These are phyloP conservation scores for Malania oleifera DNA, from an alignment of 164 flowering plant genomes.

Conservation along the genomic window DNA sequence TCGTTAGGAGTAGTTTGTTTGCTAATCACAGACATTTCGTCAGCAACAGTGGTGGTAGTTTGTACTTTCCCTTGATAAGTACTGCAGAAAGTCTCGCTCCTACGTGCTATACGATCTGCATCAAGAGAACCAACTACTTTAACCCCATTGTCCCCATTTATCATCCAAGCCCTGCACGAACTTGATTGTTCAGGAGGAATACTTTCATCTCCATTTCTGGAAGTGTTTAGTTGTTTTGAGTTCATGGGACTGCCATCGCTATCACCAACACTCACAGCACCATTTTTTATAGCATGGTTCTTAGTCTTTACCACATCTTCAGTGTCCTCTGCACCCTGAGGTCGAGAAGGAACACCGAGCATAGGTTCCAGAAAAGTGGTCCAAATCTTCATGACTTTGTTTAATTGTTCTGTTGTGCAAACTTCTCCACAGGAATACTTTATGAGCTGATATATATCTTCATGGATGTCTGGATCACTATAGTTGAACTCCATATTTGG, in stretches of 20 bases:
- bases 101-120: constrained; percentile 26
- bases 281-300: constrained; percentile 32
- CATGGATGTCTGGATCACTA: constrained; percentile 71
- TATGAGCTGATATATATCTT: constrained; percentile 73
- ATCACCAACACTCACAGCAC: constrained; percentile 31
- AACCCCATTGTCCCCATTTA: constrained; percentile 36
- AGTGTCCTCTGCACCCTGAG: constrained; percentile 69
- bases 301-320: constrained; percentile 63
- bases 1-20: constrained; percentile 38
- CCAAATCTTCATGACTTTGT: constrained; percentile 93
- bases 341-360: constrained; percentile 69
- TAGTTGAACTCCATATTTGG: constrained; percentile 66
- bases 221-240: constrained; percentile 35
- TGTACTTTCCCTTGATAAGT: constrained; percentile 31
- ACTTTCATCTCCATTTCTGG: constrained; percentile 44
- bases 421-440: constrained; percentile 78
- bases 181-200: constrained; percentile 39
- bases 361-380: constrained; percentile 78
- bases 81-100: constrained; percentile 29
- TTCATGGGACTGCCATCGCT: constrained; percentile 48
- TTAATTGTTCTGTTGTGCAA: constrained; percentile 77
- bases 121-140: constrained; percentile 41
- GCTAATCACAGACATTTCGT: constrained; percentile 34
- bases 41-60: constrained; percentile 25
- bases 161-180: constrained; percentile 36